phyloP scores from a whole-genome alignment of 352 stramenopile species.

The Thalassiosira sp. region DNA sequence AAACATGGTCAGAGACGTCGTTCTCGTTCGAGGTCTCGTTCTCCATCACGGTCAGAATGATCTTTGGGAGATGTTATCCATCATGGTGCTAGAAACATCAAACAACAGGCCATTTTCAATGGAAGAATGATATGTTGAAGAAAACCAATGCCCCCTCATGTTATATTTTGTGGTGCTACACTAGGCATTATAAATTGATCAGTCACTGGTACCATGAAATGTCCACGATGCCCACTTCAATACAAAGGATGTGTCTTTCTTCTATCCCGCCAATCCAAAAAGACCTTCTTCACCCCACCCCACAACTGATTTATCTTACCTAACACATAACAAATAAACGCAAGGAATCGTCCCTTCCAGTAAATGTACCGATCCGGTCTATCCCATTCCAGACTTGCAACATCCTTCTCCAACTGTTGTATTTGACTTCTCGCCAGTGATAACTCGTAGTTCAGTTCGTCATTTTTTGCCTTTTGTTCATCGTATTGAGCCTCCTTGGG shows the following conservation, averaged over 20 bases:
- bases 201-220: no score
- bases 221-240: no score
- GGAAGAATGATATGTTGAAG: no score
- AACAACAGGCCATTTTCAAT: no score
- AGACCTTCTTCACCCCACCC: neutral
- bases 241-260: slow-evolving; percentile 37
- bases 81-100: no score
- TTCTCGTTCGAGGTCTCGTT: slow-evolving; percentile 23
- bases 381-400: slow-evolving; percentile 27
- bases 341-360: slow-evolving; percentile 25
- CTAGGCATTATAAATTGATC: no score
- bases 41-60: slow-evolving; percentile 19
- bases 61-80: no score
- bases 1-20: slow-evolving; percentile 9
- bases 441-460: slow-evolving; percentile 18
- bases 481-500: slow-evolving; percentile 19
- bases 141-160: no score
- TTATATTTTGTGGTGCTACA: no score
- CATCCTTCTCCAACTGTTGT: slow-evolving; percentile 23
- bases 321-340: slow-evolving; percentile 8
- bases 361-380: slow-evolving; percentile 45
- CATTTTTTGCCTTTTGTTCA: slow-evolving; percentile 8
- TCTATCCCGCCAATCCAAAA: slow-evolving; percentile 16
- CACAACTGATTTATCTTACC: slow-evolving; percentile 23
- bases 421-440: slow-evolving; percentile 9